These are phyloP conservation scores for Aureobasidium vineae DNA, from an alignment of 2,329 filamentous ascomycete species.

Conservation along the genomic window DNA sequence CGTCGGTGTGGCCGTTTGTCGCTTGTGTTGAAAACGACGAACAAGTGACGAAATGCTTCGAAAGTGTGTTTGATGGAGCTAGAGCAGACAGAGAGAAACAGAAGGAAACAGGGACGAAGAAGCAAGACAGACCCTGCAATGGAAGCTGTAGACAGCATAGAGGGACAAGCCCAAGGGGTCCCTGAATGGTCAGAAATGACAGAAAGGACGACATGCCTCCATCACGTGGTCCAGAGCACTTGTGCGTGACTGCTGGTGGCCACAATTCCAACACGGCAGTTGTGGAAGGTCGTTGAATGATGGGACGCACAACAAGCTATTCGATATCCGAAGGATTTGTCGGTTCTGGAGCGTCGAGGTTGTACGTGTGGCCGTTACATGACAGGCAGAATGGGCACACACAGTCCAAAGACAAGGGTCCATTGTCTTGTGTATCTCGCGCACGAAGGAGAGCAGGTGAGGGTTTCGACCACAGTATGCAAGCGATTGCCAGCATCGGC, in stretches of 20 bases:
- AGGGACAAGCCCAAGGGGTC: conserved; percentile 2
- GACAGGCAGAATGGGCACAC: conserved; percentile 7
- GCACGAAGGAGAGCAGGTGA: conserved; percentile 7
- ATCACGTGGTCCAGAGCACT: background rate
- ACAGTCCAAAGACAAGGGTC: conserved; percentile 4
- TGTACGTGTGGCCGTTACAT: conserved; percentile 21
- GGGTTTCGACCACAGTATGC: conserved; percentile 14
- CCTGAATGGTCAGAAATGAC: background rate
- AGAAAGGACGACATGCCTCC: conserved; percentile 8
- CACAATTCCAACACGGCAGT: conserved; percentile 23
- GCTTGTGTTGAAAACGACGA: background rate
- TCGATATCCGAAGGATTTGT: conserved; percentile 6
- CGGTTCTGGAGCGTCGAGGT: conserved; percentile 17
- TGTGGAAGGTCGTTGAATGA: conserved; percentile 24
- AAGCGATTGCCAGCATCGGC: conserved; percentile 19
- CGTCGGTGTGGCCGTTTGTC: conserved; percentile 19
- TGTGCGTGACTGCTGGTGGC: conserved; percentile 9
- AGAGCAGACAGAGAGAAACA: background rate
- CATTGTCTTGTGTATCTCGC: conserved; percentile 15
- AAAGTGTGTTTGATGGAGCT: background rate
- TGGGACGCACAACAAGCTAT: conserved; percentile 1
- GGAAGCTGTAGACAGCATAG: conserved; percentile 10
- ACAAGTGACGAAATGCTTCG: conserved; percentile 1
- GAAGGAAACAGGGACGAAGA: background rate
- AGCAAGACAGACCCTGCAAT: conserved; percentile 5